A percentile compares a stretch with the other conserved stretches of the same genome.
Evolutionary conservation across 75 land plant species (phyloP).

Genomic region (Selaginella tamariscina): DNA sequence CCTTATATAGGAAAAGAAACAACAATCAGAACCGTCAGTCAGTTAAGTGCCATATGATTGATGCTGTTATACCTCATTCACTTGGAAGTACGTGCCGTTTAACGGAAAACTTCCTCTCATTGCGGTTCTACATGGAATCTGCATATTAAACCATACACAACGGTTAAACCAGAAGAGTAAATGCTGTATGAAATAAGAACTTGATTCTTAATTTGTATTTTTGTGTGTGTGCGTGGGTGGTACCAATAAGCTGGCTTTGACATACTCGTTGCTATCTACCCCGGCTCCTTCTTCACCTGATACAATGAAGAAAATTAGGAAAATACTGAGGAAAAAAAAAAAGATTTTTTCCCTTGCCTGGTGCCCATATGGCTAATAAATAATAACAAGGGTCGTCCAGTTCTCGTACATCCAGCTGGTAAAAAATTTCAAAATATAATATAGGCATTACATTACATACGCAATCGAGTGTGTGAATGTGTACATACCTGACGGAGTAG

Average conservation of each 20-base stretch:
- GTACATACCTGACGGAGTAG: constrained; percentile 45
- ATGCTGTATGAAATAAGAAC: neutral
- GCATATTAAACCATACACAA: neutral
- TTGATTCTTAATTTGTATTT: neutral
- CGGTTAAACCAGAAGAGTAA: neutral
- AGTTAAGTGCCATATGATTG: neutral
- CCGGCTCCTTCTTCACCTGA: constrained; percentile 30
- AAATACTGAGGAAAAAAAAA: constrained; percentile 24
- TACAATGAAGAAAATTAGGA: constrained; percentile 10
- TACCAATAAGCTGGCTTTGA: constrained; percentile 16
- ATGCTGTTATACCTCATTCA: constrained; percentile 54
- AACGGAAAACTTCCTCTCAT: constrained; percentile 72
- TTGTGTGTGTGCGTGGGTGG: neutral
- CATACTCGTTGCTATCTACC: constrained; percentile 13
- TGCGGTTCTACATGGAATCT: constrained; percentile 85
- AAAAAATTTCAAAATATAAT: neutral
- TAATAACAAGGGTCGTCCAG: constrained; percentile 64
- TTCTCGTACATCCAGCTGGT: constrained; percentile 56
- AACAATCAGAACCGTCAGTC: too few species aligned
- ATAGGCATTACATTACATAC: too few species aligned
- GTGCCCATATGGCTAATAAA: constrained; percentile 66
- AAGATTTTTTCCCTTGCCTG: constrained; percentile 45
- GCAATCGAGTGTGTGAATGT: neutral
- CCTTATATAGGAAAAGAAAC: constrained; percentile 27
- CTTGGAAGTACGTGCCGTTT: constrained; percentile 87